Evolutionary conservation across 148 eudicot species (phyloP), one percentile per base, ranked within the genome.

Genomic region (Euryodendron excelsum): DNA sequence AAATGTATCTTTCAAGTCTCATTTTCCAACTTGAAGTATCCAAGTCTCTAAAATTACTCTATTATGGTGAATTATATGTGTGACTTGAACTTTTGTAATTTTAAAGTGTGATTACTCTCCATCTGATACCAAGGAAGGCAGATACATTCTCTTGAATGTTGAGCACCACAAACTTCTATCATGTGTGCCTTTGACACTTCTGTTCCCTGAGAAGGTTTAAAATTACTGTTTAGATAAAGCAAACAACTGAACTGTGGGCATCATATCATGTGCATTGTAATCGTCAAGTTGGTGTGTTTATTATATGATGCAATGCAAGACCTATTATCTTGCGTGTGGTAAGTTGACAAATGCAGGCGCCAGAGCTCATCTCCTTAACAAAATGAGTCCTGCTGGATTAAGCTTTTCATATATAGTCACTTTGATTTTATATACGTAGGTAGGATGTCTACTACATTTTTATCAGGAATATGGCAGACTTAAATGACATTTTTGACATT

Each of bases 401-500:
- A 70, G 52, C 5, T 21, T 39, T 69, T 39, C 4, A 21, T 9
- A 70, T 48, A 9, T 70, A 18, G 31, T 23, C 0, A 53, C 39
- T 41, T 37, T 18, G 23, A 21, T 2, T 69, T 69, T 69, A 20
- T 69, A 44, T 6, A 69, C 48, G 20, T 8, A 11, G 3, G 7
- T 8, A 21, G 3, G 9, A 64, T 76, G 30, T 48, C 21, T 47
- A 52, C 28, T 77, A 28, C 37, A 9, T 11, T 39, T 4, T 58
- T 45, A 78, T 78, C 34, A 25, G 28, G 69, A 69, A 34, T 12
- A 27, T 63, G 44, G 50, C 31, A 60, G n/a, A 78, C 53, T 31
- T 69, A 58, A 70, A 25, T 85, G 33, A 56, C 78, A 27, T 69
- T 62, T n/a, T 74, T 78, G 60, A 55, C 56, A 47, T 78, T 5